These are phyloP conservation scores for Penicillium manginii DNA, from an alignment of 495 filamentous ascomycete genomes.

Conservation along the genomic window DNA sequence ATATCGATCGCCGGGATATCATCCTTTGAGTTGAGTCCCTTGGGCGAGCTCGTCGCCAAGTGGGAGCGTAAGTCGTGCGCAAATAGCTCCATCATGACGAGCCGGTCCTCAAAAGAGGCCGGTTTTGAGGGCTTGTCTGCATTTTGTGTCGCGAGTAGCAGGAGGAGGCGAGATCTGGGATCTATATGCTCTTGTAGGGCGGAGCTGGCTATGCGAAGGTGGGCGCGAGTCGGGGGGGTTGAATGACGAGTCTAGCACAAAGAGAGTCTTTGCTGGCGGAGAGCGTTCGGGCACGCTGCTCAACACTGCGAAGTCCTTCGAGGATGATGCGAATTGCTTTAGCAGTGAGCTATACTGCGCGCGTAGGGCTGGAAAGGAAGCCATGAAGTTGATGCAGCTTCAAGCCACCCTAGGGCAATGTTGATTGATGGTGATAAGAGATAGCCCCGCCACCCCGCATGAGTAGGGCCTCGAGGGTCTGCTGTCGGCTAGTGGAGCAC, in stretches of 20 bases:
- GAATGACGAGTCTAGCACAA: constrained; percentile 93
- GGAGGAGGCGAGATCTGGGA: constrained; percentile 61
- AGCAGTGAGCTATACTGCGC: constrained; percentile 49
- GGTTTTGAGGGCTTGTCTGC: constrained; percentile 90
- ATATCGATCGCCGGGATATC: constrained; percentile 66
- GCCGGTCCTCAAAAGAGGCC: constrained; percentile 76
- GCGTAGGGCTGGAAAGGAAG: constrained; percentile 45
- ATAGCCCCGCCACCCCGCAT: too few relatives aligned
- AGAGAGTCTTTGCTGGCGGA: constrained; percentile 55
- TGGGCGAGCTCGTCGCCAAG: constrained; percentile 23
- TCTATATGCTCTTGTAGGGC: constrained; percentile 54
- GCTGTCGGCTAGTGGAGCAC: too few relatives aligned
- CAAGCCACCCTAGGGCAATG: background rate
- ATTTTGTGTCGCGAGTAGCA: constrained; percentile 88
- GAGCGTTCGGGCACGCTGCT: constrained; percentile 50
- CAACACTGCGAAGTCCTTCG: constrained; percentile 61
- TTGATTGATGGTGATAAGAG: background rate
- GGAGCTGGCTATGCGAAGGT: constrained; percentile 72
- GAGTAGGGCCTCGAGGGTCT: too few relatives aligned
- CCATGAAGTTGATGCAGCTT: constrained; percentile 18
- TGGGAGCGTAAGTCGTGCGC: constrained; percentile 61
- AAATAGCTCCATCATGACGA: constrained; percentile 86
- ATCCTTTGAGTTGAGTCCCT: constrained; percentile 10
- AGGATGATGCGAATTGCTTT: constrained; percentile 59
- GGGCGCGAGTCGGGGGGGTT: constrained; percentile 87